A percentile compares a stretch with the other conserved stretches of the same genome.
These are phyloP conservation scores for Trypanosoma caninum DNA, from an alignment of 208 protist genomes.

Conservation along the genomic window DNA sequence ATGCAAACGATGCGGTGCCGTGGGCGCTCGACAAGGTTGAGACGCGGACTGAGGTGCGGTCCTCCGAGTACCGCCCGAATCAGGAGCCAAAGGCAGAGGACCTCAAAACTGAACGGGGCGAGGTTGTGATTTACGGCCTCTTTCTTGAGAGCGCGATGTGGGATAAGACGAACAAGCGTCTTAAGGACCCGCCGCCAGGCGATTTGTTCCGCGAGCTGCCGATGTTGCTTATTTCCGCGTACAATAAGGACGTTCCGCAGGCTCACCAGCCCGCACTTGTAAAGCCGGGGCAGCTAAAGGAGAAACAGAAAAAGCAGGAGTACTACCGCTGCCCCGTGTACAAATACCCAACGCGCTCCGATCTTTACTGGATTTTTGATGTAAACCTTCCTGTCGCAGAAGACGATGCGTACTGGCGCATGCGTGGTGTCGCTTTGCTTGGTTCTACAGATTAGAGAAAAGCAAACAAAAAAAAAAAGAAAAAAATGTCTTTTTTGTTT, in stretches of 20 bases:
- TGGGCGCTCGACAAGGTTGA: conserved; percentile 98
- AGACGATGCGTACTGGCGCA: conserved; percentile 95
- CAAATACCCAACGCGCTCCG: conserved; percentile 94
- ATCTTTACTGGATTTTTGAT: conserved; percentile 97
- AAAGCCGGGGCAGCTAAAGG: conserved; percentile 70
- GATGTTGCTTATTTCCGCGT: conserved; percentile 94
- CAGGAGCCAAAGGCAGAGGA: conserved; percentile 92
- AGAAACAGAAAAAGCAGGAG: conserved; percentile 87
- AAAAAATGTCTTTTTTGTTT: too few species aligned
- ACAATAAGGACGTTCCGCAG: conserved; percentile 85
- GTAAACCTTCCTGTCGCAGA: conserved; percentile 94
- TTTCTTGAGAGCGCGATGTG: conserved; percentile 97
- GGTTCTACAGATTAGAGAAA: conserved; percentile 72
- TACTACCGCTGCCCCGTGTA: conserved; percentile 98
- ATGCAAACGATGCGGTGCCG: conserved; percentile 82
- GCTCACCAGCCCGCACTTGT: conserved; percentile 35
- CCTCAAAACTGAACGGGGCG: conserved; percentile 90
- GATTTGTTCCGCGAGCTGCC: conserved; percentile 95
- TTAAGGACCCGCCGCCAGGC: conserved; percentile 93
- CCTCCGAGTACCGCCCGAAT: conserved; percentile 86
- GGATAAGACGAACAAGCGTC: conserved; percentile 92
- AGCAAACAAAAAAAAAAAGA: background rate
- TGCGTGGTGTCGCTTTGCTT: conserved; percentile 94
- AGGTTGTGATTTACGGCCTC: conserved; percentile 97
- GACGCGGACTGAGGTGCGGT: conserved; percentile 93